These are phyloP conservation scores for Kluyveromyces sp. DNA, from an alignment of 1,139 yeast genomes.

Conservation along the genomic window DNA sequence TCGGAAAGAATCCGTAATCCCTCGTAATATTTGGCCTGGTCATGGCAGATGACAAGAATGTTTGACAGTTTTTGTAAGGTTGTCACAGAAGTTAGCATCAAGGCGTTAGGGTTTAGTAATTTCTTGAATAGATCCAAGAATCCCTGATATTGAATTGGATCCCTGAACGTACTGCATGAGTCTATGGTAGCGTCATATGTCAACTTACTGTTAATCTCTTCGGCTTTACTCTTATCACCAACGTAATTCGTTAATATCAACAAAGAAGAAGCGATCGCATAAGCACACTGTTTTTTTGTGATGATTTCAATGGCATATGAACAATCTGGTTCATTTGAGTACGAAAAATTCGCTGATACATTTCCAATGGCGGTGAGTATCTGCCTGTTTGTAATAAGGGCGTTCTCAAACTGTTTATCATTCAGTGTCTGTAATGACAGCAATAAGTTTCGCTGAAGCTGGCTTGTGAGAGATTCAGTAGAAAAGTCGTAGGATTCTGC, in stretches of 20 bases:
- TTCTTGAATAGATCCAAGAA: constrained; percentile 27
- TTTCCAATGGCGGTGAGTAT: constrained; percentile 22
- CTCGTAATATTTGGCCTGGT: constrained; percentile 23
- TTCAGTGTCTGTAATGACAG: constrained; percentile 15
- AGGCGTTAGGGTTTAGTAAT: constrained; percentile 20
- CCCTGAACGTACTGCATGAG: constrained; percentile 16
- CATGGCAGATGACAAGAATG: constrained; percentile 19
- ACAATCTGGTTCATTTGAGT: constrained; percentile 19
- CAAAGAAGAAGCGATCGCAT: constrained; percentile 22
- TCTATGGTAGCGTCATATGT: constrained; percentile 14
- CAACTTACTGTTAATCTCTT: constrained; percentile 12
- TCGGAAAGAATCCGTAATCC: constrained; percentile 21
- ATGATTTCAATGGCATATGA: constrained; percentile 14
- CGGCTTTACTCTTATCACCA: constrained; percentile 17
- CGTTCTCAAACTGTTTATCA: constrained; percentile 21
- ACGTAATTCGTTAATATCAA: constrained; percentile 26
- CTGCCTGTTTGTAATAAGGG: constrained; percentile 27
- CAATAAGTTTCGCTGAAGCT: constrained; percentile 18
- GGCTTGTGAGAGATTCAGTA: constrained; percentile 4
- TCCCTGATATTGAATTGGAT: constrained; percentile 31
- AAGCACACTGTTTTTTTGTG: constrained; percentile 14
- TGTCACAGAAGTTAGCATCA: constrained; percentile 16
- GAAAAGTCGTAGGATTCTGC: constrained; percentile 16
- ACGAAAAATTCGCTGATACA: constrained; percentile 21
- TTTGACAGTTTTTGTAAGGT: constrained; percentile 11